Base-by-base conservation (phyloP, 768 basidiomycete genomes). In the Austroboletus eburneus region DNA sequence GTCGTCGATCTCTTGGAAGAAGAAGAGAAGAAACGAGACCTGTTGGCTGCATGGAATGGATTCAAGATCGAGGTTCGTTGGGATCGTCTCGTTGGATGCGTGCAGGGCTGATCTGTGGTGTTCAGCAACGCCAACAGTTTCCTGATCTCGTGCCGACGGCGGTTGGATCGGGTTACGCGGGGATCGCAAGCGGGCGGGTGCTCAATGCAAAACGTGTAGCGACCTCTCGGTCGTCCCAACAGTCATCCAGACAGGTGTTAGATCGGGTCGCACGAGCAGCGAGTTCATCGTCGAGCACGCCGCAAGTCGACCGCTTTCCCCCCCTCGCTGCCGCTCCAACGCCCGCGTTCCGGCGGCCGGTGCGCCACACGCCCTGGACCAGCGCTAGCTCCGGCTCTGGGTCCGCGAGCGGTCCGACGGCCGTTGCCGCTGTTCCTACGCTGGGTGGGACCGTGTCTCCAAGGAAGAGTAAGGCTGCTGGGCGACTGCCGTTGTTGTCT, bases 11-110 rank as follows among this genome's bases (percentile, higher is more conserved):
- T 91, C 5, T 60, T 95, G 8, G 87, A 89, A 3, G 89, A 90
- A 30, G 82, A 84, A 39, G 90, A 92, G 18, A 94, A 96, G 77
- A 85, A 85, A 46, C 72, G 76, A 29, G 83, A 81, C 45, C 61
- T 98, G 1, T 68, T 93, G 42, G 58, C 71, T 1, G 85, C 88
- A 0, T 89, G 94, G 85, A 88, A 87, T 41, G 81, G 81, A 1
- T 92, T 93, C 65, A 83, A 83, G 46, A 72, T 89, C 23, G 88
- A 95, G 78, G 88, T 91, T n/a, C n/a, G n/a, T n/a, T n/a, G n/a
- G 80, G 85, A 77, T 81, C 83, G 32, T 43, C 23, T 29, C n/a
- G 12, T 16, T 30, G 17, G 23, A 38, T n/a, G 22, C 21, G 16
- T 24, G 24, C 45, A 17, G 39, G 3, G 35, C 53, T 50, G 27